Conservation (phyloP, 2,329 filamentous ascomycete genomes). For the Fusarium sp. region DNA sequence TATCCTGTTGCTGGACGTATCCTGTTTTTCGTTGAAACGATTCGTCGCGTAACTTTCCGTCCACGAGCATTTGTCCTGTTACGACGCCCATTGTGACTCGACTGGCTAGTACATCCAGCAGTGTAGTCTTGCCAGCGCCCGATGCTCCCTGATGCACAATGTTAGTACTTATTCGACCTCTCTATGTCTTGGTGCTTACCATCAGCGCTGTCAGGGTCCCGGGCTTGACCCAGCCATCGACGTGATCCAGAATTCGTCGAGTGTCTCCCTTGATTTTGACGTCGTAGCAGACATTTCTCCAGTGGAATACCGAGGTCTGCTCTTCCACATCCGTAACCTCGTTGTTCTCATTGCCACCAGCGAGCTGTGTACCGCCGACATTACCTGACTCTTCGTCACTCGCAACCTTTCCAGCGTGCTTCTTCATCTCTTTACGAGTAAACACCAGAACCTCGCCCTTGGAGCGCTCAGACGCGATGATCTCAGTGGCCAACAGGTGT, state of each 20-base stretch:
- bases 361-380: conserved; percentile 51
- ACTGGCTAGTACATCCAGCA: conserved; percentile 84
- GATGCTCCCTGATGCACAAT: conserved; percentile 78
- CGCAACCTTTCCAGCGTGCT: conserved; percentile 64
- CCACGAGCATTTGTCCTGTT: conserved; percentile 78
- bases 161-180: conserved; percentile 85
- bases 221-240: conserved; percentile 80
- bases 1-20: conserved; percentile 89
- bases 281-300: conserved; percentile 79
- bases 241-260: conserved; percentile 75
- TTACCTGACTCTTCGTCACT: conserved; percentile 24
- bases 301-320: conserved; percentile 70
- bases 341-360: conserved; percentile 69
- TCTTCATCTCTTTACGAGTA: conserved; percentile 42
- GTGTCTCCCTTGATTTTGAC: conserved; percentile 75
- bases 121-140: conserved; percentile 88
- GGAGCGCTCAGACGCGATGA: conserved; percentile 39
- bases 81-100: conserved; percentile 89
- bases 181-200: conserved; percentile 75
- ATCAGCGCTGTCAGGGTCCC: conserved; percentile 80
- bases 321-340: conserved; percentile 37
- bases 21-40: conserved; percentile 90
- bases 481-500: conserved; percentile 39
- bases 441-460: conserved; percentile 45
- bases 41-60: conserved; percentile 73